phyloP scores from a whole-genome alignment of 768 basidiomycete genomes.

The Tricholoma flavovirens region DNA sequence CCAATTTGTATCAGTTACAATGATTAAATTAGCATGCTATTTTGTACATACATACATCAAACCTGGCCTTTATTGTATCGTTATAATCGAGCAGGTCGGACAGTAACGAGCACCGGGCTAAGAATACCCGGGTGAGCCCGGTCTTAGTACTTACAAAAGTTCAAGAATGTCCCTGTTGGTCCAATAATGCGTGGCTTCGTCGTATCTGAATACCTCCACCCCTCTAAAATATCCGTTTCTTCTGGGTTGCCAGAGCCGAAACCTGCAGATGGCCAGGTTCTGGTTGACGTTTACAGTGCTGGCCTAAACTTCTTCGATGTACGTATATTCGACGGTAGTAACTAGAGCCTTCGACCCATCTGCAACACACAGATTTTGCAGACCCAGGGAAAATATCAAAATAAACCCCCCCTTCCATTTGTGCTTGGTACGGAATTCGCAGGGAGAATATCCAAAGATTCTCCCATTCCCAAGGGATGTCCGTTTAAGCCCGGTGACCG shows the following conservation, averaged over 20 bases:
- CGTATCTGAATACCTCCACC: constrained; percentile 63
- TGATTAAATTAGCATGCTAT: constrained; percentile 5
- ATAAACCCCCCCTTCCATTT: constrained; percentile 81
- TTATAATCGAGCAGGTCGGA: background rate
- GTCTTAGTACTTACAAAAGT: too few species aligned
- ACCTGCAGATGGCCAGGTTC: constrained; percentile 45
- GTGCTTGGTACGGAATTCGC: constrained; percentile 82
- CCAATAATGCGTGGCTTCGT: constrained; percentile 82
- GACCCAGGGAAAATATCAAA: constrained; percentile 85
- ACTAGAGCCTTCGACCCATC: constrained; percentile 7
- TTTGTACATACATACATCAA: constrained; percentile 18
- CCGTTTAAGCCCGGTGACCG: constrained; percentile 76
- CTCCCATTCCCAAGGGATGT: constrained; percentile 77
- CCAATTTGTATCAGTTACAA: constrained; percentile 6
- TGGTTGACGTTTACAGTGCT: constrained; percentile 72
- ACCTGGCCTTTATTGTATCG: constrained; percentile 3
- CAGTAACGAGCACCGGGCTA: too few species aligned
- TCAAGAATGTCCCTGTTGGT: too few species aligned
- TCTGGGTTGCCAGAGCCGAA: constrained; percentile 55
- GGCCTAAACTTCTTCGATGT: constrained; percentile 79
- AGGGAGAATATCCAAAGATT: constrained; percentile 62
- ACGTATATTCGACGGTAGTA: constrained; percentile 10
- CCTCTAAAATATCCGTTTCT: constrained; percentile 52
- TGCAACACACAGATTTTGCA: constrained; percentile 59
- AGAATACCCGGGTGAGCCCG: too few species aligned